Base-by-base conservation (phyloP, 169 alveolate species). In the Plasmodium knowlesi region DNA sequence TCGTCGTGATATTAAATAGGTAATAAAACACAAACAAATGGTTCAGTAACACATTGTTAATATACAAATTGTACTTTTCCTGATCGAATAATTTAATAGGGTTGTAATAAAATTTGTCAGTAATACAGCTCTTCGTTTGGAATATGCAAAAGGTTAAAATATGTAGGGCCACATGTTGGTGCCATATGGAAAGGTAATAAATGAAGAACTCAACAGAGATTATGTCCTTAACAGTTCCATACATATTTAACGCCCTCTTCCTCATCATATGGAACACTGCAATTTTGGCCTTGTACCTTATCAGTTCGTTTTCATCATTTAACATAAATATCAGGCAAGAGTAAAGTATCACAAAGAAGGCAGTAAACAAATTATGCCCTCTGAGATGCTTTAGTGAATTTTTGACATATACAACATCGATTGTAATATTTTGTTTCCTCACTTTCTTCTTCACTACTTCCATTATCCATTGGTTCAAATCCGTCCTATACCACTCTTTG, bases 1-100 rank as follows among this genome's bases (percentile, higher is more conserved):
- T 71, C 14, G 30, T 41, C 5, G 22, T 67, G 50, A 89, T 79
- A 53, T 53, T 89, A 89, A 54, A 89, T 25, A 89, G 25, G 74
- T 91, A 91, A 81, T 91, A 91, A 72, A 91, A 91, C 37, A 50
- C 16, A 67, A 91, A 81, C 53, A 91, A 46, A 72, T 91, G 95
- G 37, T 91, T 91, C 43, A 91, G 71, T 37, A 72, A 50, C 74
- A 91, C 57, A 91, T 91, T 91, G 80, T 91, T 91, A n/a, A 91
- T 91, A 32, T 82, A 91, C 34, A 91, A 76, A 72, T 91, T 91
- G 54, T 91, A 91, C 67, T 91, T 91, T 91, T 91, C 95, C 61
- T 80, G 92, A 34, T 91, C 91, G 81, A 91, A 91, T 39, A 91
- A 54, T 70, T 91, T 91, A 30, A 82, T 5, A 10, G 95, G 95